Base-by-base conservation (phyloP, 805 yeast genomes). In the Metschnikowia cerradonensis region DNA sequence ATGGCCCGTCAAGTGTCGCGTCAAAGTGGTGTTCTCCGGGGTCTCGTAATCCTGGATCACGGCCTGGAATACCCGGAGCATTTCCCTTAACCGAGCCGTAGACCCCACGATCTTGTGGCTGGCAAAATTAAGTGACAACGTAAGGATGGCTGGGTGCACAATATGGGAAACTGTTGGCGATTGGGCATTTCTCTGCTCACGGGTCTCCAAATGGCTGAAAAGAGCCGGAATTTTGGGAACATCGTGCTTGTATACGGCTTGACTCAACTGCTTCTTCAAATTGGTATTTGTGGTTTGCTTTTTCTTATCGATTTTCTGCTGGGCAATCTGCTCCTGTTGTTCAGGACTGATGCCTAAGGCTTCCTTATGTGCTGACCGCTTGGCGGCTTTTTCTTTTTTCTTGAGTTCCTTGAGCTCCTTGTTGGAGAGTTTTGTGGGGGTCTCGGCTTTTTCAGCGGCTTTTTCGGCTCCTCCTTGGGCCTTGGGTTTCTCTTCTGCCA, bases 31-130 rank as follows among this genome's bases (percentile, higher is more conserved):
- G 50, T 88, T 90, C 38, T 77, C 81, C 5, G 98, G 98, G 0
- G 98, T 90, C 51, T 75, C 71, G 64, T 92, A 94, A 56, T 90
- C 95, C 36, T 66, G 62, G 44, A 94, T 88, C 20, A 94, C 91
- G 30, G 75, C 77, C 67, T 86, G 84, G 70, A 94, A 94, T 3
- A 91, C 91, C 53, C 79, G 80, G 66, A 94, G 74, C 94, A 92
- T 89, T 15, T 89, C 86, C 54, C 76, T 75, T 67, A 96, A 88
- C 59, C 99, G 79, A 26, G 88, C 84, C 2, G 86, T 86, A 0
- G 97, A 90, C 0, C 99, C 99, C 7, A 91, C 94, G 37, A 92
- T 82, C 56, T 86, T 81, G 67, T 89, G 92, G 41, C 90, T 83
- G 13, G 96, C 85, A 58, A 85, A 82, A 58, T 88, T 86, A 52